A percentile compares a stretch with the other conserved stretches of the same genome.
These are phyloP conservation scores for Thalassiosira oceanica DNA, from an alignment of 352 stramenopile species.

Conservation along the genomic window DNA sequence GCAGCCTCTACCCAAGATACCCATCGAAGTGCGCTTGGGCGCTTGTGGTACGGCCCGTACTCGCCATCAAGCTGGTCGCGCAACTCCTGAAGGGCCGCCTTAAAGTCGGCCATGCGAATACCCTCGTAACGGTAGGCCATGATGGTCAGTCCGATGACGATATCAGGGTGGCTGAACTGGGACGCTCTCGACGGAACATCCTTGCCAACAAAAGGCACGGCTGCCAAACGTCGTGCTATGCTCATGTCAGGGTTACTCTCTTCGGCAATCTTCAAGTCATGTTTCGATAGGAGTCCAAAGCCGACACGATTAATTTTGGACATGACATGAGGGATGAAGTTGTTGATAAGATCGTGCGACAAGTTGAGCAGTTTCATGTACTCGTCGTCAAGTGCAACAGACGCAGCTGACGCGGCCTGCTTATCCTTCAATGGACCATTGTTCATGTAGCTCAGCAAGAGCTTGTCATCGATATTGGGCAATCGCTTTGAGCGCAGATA, in stretches of 20 bases:
- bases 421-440: conserved; percentile 84
- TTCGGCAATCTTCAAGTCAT: conserved; percentile 81
- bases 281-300: conserved; percentile 92
- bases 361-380: conserved; percentile 99
- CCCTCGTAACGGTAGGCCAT: conserved; percentile 89
- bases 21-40: conserved; percentile 82
- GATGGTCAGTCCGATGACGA: conserved; percentile 87
- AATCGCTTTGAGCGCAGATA: conserved; percentile 94
- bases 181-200: conserved; percentile 97
- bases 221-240: conserved; percentile 91
- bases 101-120: conserved; percentile 84
- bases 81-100: conserved; percentile 80
- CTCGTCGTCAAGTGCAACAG: conserved; percentile 82
- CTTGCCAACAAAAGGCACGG: conserved; percentile 99
- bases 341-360: conserved; percentile 94
- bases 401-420: conserved; percentile 74
- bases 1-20: conserved; percentile 85
- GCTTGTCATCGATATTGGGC: conserved; percentile 83
- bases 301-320: conserved; percentile 99
- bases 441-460: conserved; percentile 84
- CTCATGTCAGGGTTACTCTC: conserved; percentile 89
- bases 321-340: conserved; percentile 96
- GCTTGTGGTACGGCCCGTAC: conserved; percentile 86
- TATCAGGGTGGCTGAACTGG: conserved; percentile 99
- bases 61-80: conserved; percentile 86